phyloP scores from a whole-genome alignment of 176 grass and related monocot species.

The bread wheat (Triticum aestivum) region IWGSC_CS_RefSeq_v2.1 NC_057796.1:301190805-301191304 shows the following conservation, averaged over 20 bases:
- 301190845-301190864: too few relatives aligned
- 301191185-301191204: slow-evolving; percentile 89
- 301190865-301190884: too few relatives aligned
- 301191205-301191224: slow-evolving; percentile 68
- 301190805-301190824: too few relatives aligned
- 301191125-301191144: neutral
- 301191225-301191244: slow-evolving; percentile 45
- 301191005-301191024: neutral
- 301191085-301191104: neutral
- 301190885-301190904: neutral
- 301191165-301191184: slow-evolving; percentile 63
- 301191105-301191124: neutral
- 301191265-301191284: slow-evolving; percentile 40
- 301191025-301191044: neutral
- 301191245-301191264: slow-evolving; percentile 51
- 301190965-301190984: neutral
- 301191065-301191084: neutral
- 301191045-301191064: neutral
- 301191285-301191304: slow-evolving; percentile 27
- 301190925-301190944: neutral
- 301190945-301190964: neutral
- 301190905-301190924: neutral
- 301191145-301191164: neutral
- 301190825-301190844: too few relatives aligned
- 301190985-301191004: neutral